phyloP scores from a whole-genome alignment of 805 yeast genomes.

The Peterozyma toletana region DNA sequence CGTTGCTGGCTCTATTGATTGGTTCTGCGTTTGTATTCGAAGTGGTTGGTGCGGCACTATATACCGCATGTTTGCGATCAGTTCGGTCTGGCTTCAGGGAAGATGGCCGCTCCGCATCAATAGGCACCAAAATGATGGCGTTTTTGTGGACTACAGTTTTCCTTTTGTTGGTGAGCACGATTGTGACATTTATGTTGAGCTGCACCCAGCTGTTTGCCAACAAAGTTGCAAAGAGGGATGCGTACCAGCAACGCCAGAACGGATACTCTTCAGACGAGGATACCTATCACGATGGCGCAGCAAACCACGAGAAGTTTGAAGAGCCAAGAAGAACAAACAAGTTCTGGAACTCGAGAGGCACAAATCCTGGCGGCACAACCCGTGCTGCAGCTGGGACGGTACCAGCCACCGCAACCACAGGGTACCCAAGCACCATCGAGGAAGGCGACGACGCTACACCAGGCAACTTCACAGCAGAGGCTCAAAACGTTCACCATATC shows the following conservation, averaged over 20 bases:
- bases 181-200: conserved; percentile 1
- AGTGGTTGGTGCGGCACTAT: conserved; percentile 7
- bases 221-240: not conserved
- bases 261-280: conserved; percentile 5
- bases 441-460: too few relatives aligned
- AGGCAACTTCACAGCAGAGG: too few relatives aligned
- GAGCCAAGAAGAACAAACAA: not conserved
- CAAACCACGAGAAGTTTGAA: not conserved
- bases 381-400: conserved; percentile 2
- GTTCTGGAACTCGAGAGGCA: not conserved
- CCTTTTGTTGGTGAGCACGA: conserved; percentile 1
- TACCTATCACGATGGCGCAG: not conserved
- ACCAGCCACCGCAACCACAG: not conserved
- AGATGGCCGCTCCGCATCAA: not conserved
- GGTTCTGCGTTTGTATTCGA: conserved; percentile 1
- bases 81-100: conserved; percentile 1
- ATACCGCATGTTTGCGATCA: conserved; percentile 2
- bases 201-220: conserved; percentile 6
- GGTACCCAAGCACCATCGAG: too few relatives aligned
- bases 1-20: not conserved
- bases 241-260: not conserved
- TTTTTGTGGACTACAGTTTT: conserved; percentile 7
- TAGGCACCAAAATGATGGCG: conserved; percentile 8
- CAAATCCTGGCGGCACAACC: not conserved
- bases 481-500: too few relatives aligned